Evolutionary conservation across 2,329 filamentous ascomycete species (phyloP), one percentile per base, ranked within the genome.

Genomic region (Huntiella savannae): DNA sequence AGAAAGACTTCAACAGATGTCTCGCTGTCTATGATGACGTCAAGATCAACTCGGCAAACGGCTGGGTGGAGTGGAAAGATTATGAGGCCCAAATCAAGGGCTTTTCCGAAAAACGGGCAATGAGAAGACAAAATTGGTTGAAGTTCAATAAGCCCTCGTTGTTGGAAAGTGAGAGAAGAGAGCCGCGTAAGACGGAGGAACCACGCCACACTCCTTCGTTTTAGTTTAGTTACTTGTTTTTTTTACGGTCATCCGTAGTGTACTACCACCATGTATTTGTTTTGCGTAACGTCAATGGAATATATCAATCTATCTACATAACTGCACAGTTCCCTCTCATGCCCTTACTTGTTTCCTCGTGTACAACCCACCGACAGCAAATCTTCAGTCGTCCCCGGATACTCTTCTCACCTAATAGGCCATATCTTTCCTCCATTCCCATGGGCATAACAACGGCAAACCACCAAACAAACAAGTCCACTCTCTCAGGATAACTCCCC

Each of bases 401-500:
- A 53, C 82, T 88, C 3, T 69, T 77, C 4, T 79, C 81, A 10
- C 68, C 68, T 11, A 95, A 62, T 15, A 95, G 63, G 10, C 71
- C 68, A 53, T 93, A 92, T 58, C 88, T 92, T 55, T 91, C 80
- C 22, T 75, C 65, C 19, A 91, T 82, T 11, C 73, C 70, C 34
- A 91, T 76, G 0, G 85, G 85, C 10, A 93, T 61, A 15, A 91
- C 77, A 55, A 76, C 83, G 7, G 82, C 86, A 53, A 94, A 80
- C 87, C 87, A 95, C 70, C 86, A 94, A 0, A 86, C 82, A 53
- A 94, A 91, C 1, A 75, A 59, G 3, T 77, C 77, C 1, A 84
- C 77, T 55, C 93, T 83, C 12, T 73, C 66, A 0, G 85, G 86
- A 15, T 28, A 28, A 28, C 22, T 28, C 6, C 22, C 22, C 22